Conservation (phyloP, 208 protist genomes). For the Leishmania mexicana region DNA sequence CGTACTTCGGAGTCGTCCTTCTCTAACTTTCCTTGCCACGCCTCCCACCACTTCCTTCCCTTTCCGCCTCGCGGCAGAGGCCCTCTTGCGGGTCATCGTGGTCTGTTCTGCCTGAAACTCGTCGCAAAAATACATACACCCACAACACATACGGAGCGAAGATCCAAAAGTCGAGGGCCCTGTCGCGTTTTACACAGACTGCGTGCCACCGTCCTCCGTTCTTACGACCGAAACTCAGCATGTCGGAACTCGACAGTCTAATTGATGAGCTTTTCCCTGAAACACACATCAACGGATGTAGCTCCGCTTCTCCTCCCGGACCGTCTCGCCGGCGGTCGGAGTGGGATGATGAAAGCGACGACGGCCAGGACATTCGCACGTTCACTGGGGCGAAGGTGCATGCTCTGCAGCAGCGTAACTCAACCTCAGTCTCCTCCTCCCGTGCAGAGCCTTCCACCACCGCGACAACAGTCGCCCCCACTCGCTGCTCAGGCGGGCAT, state of each 20-base stretch:
- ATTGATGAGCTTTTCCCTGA: slow-evolving; percentile 82
- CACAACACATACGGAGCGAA: not conserved
- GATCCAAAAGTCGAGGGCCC: not conserved
- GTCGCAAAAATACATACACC: not conserved
- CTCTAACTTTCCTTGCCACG: not conserved
- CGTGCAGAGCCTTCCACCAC: not conserved
- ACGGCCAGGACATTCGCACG: slow-evolving; percentile 13
- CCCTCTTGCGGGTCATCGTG: not conserved
- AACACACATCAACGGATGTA: slow-evolving; percentile 1
- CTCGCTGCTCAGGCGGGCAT: slow-evolving; percentile 3
- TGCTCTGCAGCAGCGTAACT: not conserved
- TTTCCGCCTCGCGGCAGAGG: not conserved
- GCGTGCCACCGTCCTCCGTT: not conserved
- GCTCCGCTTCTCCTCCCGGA: not conserved
- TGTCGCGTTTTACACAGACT: not conserved
- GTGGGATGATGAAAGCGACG: slow-evolving; percentile 65
- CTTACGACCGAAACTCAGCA: slow-evolving; percentile 6
- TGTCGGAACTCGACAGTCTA: slow-evolving; percentile 59
- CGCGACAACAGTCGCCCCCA: not conserved
- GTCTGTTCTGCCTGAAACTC: not conserved
- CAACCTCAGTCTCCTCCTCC: not conserved
- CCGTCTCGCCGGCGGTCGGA: slow-evolving; percentile 21
- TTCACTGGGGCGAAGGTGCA: not conserved
- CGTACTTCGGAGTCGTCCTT: not conserved
- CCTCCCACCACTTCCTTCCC: not conserved